A percentile compares a stretch with the other conserved stretches of the same genome.
These are phyloP conservation scores for Apiotrichum siamense DNA, from an alignment of 1,284 basidiomycete species.

Conservation along the genomic window DNA sequence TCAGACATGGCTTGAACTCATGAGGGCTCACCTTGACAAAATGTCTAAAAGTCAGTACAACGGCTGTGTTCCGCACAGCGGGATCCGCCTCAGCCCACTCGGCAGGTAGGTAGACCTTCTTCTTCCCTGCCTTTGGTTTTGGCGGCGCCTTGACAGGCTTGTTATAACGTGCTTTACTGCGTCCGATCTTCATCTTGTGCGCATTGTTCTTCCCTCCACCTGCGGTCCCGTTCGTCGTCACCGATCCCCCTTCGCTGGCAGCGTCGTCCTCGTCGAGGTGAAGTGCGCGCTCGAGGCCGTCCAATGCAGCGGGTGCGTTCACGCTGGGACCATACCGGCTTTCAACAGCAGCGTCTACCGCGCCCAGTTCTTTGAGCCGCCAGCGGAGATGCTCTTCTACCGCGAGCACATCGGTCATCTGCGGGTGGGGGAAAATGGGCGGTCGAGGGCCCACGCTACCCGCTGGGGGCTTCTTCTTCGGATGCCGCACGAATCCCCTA, in stretches of 20 bases:
- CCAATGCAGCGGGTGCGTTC: conserved; percentile 34
- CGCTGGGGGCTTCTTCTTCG: conserved; percentile 14
- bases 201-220: conserved; percentile 18
- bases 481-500: conserved; percentile 36
- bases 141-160: conserved; percentile 20
- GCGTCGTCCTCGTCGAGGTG: conserved; percentile 23
- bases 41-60: conserved; percentile 46
- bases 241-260: conserved; percentile 2
- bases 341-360: conserved; percentile 40
- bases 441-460: conserved; percentile 6
- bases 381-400: conserved; percentile 47
- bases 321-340: conserved; percentile 38
- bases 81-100: conserved; percentile 43
- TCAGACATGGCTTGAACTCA: not conserved
- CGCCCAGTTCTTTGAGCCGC: conserved; percentile 46
- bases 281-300: conserved; percentile 29
- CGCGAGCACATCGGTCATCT: conserved; percentile 47
- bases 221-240: conserved; percentile 11
- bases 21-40: conserved; percentile 42
- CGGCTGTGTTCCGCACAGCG: conserved; percentile 41
- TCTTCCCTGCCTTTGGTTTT: conserved; percentile 14
- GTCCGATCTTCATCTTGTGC: conserved; percentile 13
- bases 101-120: conserved; percentile 36
- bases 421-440: conserved; percentile 42
- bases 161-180: conserved; percentile 18